These are phyloP conservation scores for Stenocarpella maydis DNA, from an alignment of 2,329 filamentous ascomycete species.

Conservation along the genomic window DNA sequence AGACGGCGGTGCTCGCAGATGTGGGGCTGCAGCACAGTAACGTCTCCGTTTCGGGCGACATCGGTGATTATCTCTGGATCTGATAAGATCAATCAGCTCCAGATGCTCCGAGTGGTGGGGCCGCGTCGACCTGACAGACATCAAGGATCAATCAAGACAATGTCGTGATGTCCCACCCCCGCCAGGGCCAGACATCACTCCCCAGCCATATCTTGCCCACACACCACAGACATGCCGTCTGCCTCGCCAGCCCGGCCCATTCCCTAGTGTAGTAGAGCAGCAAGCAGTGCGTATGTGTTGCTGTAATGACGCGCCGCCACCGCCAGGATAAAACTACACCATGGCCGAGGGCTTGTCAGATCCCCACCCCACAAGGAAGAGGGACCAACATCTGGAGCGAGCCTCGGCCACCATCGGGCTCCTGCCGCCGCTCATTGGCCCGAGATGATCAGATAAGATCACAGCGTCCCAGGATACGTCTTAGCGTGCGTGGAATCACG, in stretches of 20 bases:
- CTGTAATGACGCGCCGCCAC: too few relatives aligned
- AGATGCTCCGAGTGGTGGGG: constrained; percentile 25
- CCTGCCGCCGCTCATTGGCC: constrained; percentile 34
- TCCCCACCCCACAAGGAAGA: constrained; percentile 21
- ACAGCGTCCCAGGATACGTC: constrained; percentile 15
- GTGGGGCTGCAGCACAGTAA: constrained; percentile 31
- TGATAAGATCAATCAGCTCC: constrained; percentile 57
- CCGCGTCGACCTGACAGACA: too few relatives aligned
- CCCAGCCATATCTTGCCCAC: too few relatives aligned
- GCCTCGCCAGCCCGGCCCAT: too few relatives aligned
- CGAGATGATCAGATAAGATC: constrained; percentile 42
- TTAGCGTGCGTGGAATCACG: constrained; percentile 18
- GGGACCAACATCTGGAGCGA: constrained; percentile 2
- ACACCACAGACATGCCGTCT: too few relatives aligned
- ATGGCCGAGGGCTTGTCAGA: constrained; percentile 30
- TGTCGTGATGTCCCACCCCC: too few relatives aligned
- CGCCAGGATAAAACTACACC: too few relatives aligned
- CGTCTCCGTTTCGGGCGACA: constrained; percentile 45
- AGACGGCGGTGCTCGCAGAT: constrained; percentile 33
- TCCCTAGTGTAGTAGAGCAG: too few relatives aligned
- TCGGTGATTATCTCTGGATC: constrained; percentile 62
- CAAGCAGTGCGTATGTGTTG: constrained; percentile 25
- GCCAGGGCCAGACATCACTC: constrained; percentile 3
- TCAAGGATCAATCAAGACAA: too few relatives aligned
- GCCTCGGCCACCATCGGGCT: constrained; percentile 3